Conservation (phyloP, 2,329 filamentous ascomycete genomes). For the Fusarium buxicola region DNA sequence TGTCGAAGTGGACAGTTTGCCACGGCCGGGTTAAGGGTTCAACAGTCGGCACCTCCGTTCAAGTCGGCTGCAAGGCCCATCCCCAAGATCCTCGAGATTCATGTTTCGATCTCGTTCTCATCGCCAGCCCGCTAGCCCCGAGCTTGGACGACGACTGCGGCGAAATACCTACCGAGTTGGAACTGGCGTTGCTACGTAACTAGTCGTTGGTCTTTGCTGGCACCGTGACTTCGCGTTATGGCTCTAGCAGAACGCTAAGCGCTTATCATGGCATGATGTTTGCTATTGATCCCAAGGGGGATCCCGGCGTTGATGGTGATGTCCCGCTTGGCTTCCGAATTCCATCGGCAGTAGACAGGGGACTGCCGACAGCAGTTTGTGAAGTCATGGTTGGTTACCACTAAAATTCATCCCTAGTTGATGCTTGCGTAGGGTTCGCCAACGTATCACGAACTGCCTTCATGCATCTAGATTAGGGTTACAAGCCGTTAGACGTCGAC, state of each 20-base stretch:
- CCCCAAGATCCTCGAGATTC: slow-evolving; percentile 37
- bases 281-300: slow-evolving; percentile 20
- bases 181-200: slow-evolving; percentile 22
- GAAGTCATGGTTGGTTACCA: slow-evolving; percentile 15
- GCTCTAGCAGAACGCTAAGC: slow-evolving; percentile 22
- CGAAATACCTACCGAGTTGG: slow-evolving; percentile 26
- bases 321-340: slow-evolving; percentile 31
- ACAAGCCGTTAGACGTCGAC: slow-evolving; percentile 13
- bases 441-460: slow-evolving; percentile 17
- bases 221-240: slow-evolving; percentile 10
- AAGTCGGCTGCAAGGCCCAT: slow-evolving; percentile 14
- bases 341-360: slow-evolving; percentile 12
- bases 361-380: slow-evolving; percentile 35
- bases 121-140: slow-evolving; percentile 29
- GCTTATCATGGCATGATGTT: slow-evolving; percentile 39
- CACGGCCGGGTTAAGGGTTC: slow-evolving; percentile 7
- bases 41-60: slow-evolving; percentile 8
- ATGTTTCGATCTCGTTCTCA: slow-evolving; percentile 42
- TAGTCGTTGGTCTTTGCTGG: slow-evolving; percentile 9
- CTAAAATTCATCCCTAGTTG: slow-evolving; percentile 23
- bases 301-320: slow-evolving; percentile 23
- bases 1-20: slow-evolving; percentile 30
- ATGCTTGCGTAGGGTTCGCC: slow-evolving; percentile 14
- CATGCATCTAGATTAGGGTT: slow-evolving; percentile 14
- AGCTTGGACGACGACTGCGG: slow-evolving; percentile 23